phyloP scores from a whole-genome alignment of 78 protist genomes.

The Speleostelium caveatum region DNA sequence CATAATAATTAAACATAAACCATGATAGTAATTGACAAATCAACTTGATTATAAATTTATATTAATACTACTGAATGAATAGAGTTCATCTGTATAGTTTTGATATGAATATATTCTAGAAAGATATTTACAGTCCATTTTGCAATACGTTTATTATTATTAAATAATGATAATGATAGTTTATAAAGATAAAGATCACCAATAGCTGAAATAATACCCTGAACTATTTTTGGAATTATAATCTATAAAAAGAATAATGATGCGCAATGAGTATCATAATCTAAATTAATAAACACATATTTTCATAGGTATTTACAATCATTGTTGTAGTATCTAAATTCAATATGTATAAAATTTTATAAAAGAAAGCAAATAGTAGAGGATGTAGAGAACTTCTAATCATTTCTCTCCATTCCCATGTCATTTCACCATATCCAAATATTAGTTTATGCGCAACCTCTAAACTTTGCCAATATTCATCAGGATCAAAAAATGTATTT shows the following conservation, averaged over 20 bases:
- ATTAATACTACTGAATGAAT: neutral
- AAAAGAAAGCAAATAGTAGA: slow-evolving; percentile 31
- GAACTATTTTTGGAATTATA: slow-evolving; percentile 67
- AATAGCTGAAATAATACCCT: slow-evolving; percentile 43
- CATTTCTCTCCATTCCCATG: slow-evolving; percentile 91
- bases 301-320: slow-evolving; percentile 1
- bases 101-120: too few relatives aligned
- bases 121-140: slow-evolving; percentile 54
- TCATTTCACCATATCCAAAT: slow-evolving; percentile 86
- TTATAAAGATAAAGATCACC: slow-evolving; percentile 67
- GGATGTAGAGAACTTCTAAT: slow-evolving; percentile 86
- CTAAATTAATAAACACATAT: neutral
- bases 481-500: slow-evolving; percentile 85
- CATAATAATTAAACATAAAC: slow-evolving; percentile 57
- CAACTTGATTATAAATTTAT: neutral
- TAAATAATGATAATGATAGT: slow-evolving; percentile 31
- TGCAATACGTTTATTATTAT: slow-evolving; percentile 24
- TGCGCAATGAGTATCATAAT: neutral
- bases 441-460: slow-evolving; percentile 87
- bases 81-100: neutral
- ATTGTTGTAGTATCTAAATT: slow-evolving; percentile 71
- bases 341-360: slow-evolving; percentile 32
- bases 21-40: slow-evolving; percentile 52
- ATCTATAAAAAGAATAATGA: slow-evolving; percentile 3
- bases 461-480: slow-evolving; percentile 89